These are phyloP conservation scores for Tremella mesenterica DNA, from an alignment of 768 basidiomycete species.

Conservation along the genomic window DNA sequence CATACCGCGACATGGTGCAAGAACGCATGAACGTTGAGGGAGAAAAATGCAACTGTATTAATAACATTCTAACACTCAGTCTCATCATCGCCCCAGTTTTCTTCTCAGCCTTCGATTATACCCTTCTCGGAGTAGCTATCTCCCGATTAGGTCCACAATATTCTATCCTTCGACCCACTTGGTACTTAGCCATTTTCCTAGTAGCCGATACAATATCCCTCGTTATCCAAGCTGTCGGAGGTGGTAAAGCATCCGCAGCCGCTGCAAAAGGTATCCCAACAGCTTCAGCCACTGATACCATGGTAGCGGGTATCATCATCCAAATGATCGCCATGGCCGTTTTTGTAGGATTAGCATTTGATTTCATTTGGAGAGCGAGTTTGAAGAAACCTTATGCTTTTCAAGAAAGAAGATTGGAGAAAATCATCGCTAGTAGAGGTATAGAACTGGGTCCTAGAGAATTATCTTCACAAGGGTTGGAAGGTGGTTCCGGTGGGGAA, in stretches of 20 bases:
- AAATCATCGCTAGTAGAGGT: not conserved
- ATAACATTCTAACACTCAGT: not conserved
- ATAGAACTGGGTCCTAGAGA: not conserved
- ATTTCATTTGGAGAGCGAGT: slow-evolving; percentile 33
- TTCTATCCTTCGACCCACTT: slow-evolving; percentile 22
- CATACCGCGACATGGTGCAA: too few relatives aligned
- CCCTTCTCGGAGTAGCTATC: slow-evolving; percentile 39
- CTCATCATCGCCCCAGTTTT: slow-evolving; percentile 41
- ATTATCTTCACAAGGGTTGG: not conserved
- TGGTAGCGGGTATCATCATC: slow-evolving; percentile 43
- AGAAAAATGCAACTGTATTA: too few relatives aligned
- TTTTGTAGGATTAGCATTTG: slow-evolving; percentile 33
- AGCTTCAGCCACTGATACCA: slow-evolving; percentile 39
- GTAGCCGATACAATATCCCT: slow-evolving; percentile 38
- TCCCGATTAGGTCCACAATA: slow-evolving; percentile 28
- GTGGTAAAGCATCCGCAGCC: slow-evolving; percentile 28
- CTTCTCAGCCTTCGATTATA: slow-evolving; percentile 41
- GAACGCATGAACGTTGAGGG: too few relatives aligned
- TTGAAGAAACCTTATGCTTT: slow-evolving; percentile 4
- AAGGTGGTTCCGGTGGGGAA: not conserved
- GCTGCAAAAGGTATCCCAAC: slow-evolving; percentile 25
- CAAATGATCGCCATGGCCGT: slow-evolving; percentile 40
- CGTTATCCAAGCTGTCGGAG: slow-evolving; percentile 42
- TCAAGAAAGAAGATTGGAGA: slow-evolving; percentile 5
- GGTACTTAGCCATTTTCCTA: slow-evolving; percentile 41